Base-by-base conservation (phyloP, 2,329 filamentous ascomycete genomes). In the Sclerotinia glacialis region DNA sequence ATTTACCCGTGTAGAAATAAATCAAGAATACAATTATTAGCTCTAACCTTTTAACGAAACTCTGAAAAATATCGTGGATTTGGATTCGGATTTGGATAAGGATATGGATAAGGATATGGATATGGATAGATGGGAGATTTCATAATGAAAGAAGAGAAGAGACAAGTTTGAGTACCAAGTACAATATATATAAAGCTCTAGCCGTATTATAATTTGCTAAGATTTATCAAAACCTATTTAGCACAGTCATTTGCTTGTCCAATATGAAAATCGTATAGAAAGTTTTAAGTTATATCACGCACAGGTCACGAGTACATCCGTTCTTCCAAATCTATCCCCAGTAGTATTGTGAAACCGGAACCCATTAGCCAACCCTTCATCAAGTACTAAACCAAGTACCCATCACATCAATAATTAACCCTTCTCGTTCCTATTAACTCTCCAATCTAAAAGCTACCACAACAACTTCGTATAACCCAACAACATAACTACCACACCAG, bases 401-500 rank as follows among this genome's bases (percentile, higher is more conserved):
- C 44, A n/a, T 46, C 44, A n/a, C 21, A 46, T 46, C 44, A 18
- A 5, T 18, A n/a, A 21, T n/a, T n/a, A 1, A 46, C 44, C 18
- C 6, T 1, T n/a, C 21, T 46, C 44, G n/a, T 40, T 40, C 37
- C 44, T n/a, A n/a, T 8, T 5, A 46, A 46, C 21, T n/a, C 44
- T 18, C 18, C 8, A 46, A n/a, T n/a, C 6, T 46, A 46, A n/a
- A 12, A 16, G 23, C 28, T 60, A 60, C 56, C 50, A 63, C 2
- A 54, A 6, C 3, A 63, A n/a, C 34, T 63, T 63, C 18, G 60
- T 63, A 46, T 54, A 63, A 7, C 60, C 60, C 1, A 63, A 23
- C 9, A 52, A 16, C 60, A 63, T 54, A 16, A 63, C 60, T 63
- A 23, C 23, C 2, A 16, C 12, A 6, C 7, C 28, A 18, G 1